Conservation (phyloP, 2,329 filamentous ascomycete species). For the Fusarium albosuccineum region DNA sequence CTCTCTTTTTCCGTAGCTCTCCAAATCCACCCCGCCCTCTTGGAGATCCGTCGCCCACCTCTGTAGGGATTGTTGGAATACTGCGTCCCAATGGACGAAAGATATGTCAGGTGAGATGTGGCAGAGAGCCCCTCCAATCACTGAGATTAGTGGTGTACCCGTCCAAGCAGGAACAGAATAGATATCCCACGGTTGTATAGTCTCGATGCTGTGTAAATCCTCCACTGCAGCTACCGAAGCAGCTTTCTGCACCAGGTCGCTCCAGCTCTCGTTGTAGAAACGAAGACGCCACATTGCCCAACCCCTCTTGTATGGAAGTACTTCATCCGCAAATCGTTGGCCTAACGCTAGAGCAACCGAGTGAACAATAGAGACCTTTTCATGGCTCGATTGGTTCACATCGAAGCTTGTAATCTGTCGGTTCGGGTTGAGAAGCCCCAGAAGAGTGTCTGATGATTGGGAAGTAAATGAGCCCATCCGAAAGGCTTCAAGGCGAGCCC, state of each 20-base stretch:
- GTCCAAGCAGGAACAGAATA: constrained; percentile 42
- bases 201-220: constrained; percentile 37
- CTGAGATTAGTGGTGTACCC: constrained; percentile 40
- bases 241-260: background rate
- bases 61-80: constrained; percentile 30
- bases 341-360: constrained; percentile 40
- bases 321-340: constrained; percentile 32
- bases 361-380: constrained; percentile 42
- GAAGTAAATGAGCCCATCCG: constrained; percentile 38
- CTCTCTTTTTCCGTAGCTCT: constrained; percentile 41
- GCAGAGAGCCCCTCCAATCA: constrained; percentile 46
- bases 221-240: background rate
- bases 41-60: constrained; percentile 35
- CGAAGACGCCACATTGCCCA: background rate
- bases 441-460: accelerated
- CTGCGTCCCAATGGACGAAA: constrained; percentile 34
- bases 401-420: background rate
- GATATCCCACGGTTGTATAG: constrained; percentile 33
- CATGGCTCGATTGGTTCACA: constrained; percentile 24
- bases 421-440: constrained; percentile 23
- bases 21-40: constrained; percentile 37
- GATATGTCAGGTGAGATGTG: constrained; percentile 28
- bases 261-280: constrained; percentile 24
- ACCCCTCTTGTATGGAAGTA: constrained; percentile 4
- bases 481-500: constrained; percentile 41